Conservation (phyloP, 2,329 filamentous ascomycete genomes). For the Beauveria bassiana region DNA sequence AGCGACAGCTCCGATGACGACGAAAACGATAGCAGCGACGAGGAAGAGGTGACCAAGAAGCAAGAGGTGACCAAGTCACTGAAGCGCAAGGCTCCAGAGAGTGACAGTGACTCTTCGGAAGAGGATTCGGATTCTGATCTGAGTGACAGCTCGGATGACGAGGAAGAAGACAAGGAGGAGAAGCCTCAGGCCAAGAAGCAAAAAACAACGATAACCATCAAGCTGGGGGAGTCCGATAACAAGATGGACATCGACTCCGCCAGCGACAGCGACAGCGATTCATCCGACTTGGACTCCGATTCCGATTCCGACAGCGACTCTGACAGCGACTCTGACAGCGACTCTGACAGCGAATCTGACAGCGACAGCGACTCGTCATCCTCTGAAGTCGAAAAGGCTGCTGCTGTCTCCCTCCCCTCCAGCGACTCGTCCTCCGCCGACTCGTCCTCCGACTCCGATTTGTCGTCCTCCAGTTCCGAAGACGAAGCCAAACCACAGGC, state of each 20-base stretch:
- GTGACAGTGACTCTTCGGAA: constrained; percentile 10
- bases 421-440: constrained; percentile 22
- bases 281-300: constrained; percentile 13
- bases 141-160: constrained; percentile 23
- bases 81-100: constrained; percentile 34
- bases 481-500: constrained; percentile 16
- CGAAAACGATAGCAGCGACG: constrained; percentile 15
- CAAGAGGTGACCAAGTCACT: constrained; percentile 17
- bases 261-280: constrained; percentile 16
- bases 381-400: constrained; percentile 16
- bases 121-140: constrained; percentile 10
- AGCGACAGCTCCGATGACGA: constrained; percentile 18
- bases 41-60: constrained; percentile 18
- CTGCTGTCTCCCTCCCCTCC: constrained; percentile 29
- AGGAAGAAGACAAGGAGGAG: constrained; percentile 35
- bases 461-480: constrained; percentile 17
- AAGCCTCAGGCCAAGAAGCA: constrained; percentile 6
- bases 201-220: background rate
- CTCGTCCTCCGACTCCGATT: constrained; percentile 20
- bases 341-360: constrained; percentile 17
- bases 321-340: constrained; percentile 15
- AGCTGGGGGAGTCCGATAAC: constrained; percentile 7
- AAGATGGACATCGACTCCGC: constrained; percentile 22
- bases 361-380: constrained; percentile 22
- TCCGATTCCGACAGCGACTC: constrained; percentile 17